Percentiles rank a stretch among this genome's conserved stretches.
These are phyloP conservation scores for Lindgomyces ingoldianus DNA, from an alignment of 495 filamentous ascomycete species.

Conservation along the genomic window DNA sequence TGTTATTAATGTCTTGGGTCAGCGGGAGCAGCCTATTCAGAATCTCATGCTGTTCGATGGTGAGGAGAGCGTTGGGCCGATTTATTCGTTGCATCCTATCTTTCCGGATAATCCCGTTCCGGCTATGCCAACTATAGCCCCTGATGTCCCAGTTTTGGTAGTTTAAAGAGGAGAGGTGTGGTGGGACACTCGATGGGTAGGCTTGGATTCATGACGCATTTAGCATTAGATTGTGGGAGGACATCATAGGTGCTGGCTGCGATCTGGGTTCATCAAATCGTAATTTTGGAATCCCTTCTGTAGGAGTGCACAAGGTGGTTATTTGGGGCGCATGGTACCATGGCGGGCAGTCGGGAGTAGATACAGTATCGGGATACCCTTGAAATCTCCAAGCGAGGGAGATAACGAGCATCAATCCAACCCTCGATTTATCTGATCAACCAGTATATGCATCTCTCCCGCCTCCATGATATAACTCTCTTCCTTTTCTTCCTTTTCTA, in stretches of 20 bases:
- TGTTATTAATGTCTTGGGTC: slow-evolving; percentile 91
- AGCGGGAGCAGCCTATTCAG: slow-evolving; percentile 89
- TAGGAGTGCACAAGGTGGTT: neutral
- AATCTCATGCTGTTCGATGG: slow-evolving; percentile 93
- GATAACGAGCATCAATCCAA: neutral
- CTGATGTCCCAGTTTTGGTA: neutral
- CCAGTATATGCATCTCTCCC: no score
- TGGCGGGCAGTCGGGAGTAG: no score
- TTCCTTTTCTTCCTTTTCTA: no score
- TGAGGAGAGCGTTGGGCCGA: slow-evolving; percentile 69
- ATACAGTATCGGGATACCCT: no score
- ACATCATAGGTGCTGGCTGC: no score
- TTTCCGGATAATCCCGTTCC: slow-evolving; percentile 41
- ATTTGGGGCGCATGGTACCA: no score
- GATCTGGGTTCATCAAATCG: neutral
- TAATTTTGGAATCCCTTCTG: neutral
- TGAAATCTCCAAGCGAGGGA: neutral
- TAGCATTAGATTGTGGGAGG: no score
- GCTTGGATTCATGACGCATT: neutral
- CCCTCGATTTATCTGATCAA: no score
- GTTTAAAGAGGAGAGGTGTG: neutral
- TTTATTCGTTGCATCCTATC: slow-evolving; percentile 79
- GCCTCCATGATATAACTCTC: no score
- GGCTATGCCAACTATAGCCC: neutral
- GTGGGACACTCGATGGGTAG: neutral